These are phyloP conservation scores for Boechera divaricarpa DNA, from an alignment of 345 rosid species.

Conservation along the genomic window DNA sequence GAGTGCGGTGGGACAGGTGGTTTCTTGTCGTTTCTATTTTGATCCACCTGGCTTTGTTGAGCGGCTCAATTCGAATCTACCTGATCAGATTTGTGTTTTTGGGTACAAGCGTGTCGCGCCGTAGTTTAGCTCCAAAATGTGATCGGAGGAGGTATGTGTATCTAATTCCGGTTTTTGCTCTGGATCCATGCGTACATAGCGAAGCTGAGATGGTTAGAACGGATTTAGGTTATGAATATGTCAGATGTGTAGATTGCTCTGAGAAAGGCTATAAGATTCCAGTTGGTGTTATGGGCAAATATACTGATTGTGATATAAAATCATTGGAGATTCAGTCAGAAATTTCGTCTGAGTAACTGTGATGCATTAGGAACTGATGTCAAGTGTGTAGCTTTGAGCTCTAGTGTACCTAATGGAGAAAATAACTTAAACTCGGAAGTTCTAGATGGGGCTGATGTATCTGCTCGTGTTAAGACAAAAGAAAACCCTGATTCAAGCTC, in stretches of 20 bases:
- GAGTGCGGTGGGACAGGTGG: constrained; percentile 97
- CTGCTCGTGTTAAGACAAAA: constrained; percentile 15
- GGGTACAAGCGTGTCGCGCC: constrained; percentile 81
- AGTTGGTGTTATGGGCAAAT: constrained; percentile 69
- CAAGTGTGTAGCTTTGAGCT: constrained; percentile 34
- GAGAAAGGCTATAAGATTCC: constrained; percentile 82
- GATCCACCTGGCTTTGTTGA: constrained; percentile 92
- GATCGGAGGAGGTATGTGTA: constrained; percentile 96
- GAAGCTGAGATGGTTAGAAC: constrained; percentile 82
- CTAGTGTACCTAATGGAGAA: constrained; percentile 30
- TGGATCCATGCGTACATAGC: constrained; percentile 72
- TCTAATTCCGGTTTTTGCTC: constrained; percentile 84
- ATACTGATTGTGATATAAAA: constrained; percentile 39
- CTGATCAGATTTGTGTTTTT: constrained; percentile 71
- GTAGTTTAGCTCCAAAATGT: constrained; percentile 82
- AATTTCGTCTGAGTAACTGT: constrained; percentile 48
- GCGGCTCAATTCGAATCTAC: constrained; percentile 66
- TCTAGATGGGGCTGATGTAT: constrained; percentile 7
- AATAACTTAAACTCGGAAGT: constrained; percentile 22
- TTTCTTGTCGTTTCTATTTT: constrained; percentile 81
- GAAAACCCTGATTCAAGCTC: constrained; percentile 24
- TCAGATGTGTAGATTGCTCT: constrained; percentile 79
- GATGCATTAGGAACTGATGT: constrained; percentile 27
- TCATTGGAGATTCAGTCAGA: constrained; percentile 40
- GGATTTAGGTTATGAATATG: constrained; percentile 71